A percentile compares a stretch with the other conserved stretches of the same genome.
Evolutionary conservation across 2,329 filamentous ascomycete species (phyloP).

Genomic region (Lomentospora prolificans): DNA sequence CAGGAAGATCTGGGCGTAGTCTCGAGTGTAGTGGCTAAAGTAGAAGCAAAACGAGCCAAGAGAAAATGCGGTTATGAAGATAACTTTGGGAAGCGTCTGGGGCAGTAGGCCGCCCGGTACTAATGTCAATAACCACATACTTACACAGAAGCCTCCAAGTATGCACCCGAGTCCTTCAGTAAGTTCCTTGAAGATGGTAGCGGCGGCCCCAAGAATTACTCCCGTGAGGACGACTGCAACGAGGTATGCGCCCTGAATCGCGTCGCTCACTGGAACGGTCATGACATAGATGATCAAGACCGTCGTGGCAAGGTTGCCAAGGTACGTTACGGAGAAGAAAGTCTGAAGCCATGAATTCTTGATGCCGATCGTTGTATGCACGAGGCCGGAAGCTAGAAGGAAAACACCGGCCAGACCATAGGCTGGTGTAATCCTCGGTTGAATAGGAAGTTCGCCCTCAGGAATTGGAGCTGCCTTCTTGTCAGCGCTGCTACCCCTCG

Average conservation of each 20-base stretch:
- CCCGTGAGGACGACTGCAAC: constrained; percentile 68
- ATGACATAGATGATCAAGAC: constrained; percentile 86
- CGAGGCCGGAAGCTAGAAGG: constrained; percentile 60
- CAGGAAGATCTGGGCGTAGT: constrained; percentile 64
- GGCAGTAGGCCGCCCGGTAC: constrained; percentile 65
- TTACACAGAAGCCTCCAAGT: constrained; percentile 75
- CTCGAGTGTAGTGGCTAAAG: constrained; percentile 67
- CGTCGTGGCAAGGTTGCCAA: constrained; percentile 62
- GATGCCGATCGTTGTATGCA: constrained; percentile 69
- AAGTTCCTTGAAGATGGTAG: constrained; percentile 73
- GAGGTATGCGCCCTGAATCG: constrained; percentile 77
- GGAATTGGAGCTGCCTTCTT: neutral
- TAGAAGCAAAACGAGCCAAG: constrained; percentile 62
- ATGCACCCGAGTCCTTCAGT: constrained; percentile 74
- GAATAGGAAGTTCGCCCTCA: constrained; percentile 54
- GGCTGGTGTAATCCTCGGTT: constrained; percentile 68
- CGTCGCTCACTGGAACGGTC: constrained; percentile 63
- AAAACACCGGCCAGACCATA: constrained; percentile 71
- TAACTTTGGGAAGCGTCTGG: constrained; percentile 50
- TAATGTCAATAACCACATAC: constrained; percentile 84
- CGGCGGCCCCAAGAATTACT: constrained; percentile 59
- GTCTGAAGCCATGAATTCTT: constrained; percentile 72
- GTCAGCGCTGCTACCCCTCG: neutral
- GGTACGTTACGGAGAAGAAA: constrained; percentile 68
- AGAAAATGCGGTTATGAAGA: constrained; percentile 68